These are phyloP conservation scores for Plasmodium vinckei DNA, from an alignment of 169 alveolate species.

Conservation along the genomic window DNA sequence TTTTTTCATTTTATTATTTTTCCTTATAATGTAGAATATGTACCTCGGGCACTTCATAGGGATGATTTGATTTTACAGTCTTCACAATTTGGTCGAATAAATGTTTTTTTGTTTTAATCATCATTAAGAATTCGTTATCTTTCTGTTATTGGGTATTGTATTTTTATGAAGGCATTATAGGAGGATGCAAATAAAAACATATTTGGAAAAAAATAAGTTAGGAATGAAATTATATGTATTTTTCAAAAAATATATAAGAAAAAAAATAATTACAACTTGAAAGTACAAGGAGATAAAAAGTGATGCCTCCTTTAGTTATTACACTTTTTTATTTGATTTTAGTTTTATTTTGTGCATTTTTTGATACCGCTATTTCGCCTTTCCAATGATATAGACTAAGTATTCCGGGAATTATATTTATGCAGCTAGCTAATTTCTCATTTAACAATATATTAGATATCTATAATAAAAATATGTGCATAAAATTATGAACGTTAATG, in stretches of 20 bases:
- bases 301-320: too few species aligned
- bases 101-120: constrained; percentile 73
- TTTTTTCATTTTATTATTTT: too few species aligned
- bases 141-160: not conserved
- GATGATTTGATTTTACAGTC: constrained; percentile 51
- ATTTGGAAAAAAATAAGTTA: not conserved
- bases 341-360: not conserved
- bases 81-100: constrained; percentile 48
- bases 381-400: constrained; percentile 72
- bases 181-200: too few species aligned
- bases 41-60: constrained; percentile 76
- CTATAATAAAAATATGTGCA: constrained; percentile 1
- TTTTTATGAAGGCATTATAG: not conserved
- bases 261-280: not conserved
- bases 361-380: constrained; percentile 72
- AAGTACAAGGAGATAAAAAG: not conserved
- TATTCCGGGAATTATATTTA: constrained; percentile 61
- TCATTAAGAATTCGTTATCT: constrained; percentile 73
- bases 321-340: too few species aligned
- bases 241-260: not conserved
- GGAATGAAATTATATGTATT: not conserved
- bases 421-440: constrained; percentile 59
- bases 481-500: too few species aligned
- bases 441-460: constrained; percentile 46
- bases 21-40: not conserved